Conservation (phyloP, 106 monocot genomes). For the Dactylorhiza incarnata region DNA sequence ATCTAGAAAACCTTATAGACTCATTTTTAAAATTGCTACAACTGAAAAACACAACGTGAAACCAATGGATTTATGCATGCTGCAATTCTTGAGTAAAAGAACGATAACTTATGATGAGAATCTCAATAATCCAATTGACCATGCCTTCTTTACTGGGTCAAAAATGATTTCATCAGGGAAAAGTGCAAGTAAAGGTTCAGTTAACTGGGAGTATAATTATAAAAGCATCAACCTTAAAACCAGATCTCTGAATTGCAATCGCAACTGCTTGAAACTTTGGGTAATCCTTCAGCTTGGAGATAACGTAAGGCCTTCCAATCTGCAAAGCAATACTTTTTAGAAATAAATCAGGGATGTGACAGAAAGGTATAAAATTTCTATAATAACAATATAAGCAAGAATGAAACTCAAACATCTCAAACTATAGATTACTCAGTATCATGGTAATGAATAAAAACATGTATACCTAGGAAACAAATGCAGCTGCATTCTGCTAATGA, state of each 20-base stretch:
- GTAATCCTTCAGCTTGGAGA: conserved; percentile 89
- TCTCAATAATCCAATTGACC: background rate
- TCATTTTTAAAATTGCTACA: no score
- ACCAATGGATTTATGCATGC: background rate
- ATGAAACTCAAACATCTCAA: background rate
- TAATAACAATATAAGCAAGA: background rate
- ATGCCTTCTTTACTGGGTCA: background rate
- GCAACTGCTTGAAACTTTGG: conserved; percentile 99
- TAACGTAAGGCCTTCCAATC: conserved; percentile 93
- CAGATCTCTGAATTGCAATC: conserved; percentile 98
- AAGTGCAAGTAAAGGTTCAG: background rate
- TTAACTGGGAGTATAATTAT: background rate
- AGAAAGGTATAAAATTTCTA: background rate
- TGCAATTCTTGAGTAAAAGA: background rate
- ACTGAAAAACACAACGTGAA: background rate
- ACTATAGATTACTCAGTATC: background rate
- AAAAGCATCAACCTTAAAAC: conserved; percentile 65
- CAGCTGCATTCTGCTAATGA: background rate
- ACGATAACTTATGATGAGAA: background rate
- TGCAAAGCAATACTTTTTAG: conserved; percentile 19
- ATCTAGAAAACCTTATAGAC: no score
- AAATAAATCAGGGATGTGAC: background rate
- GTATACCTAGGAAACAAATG: background rate
- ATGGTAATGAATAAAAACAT: background rate
- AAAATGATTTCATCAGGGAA: background rate